Evolutionary conservation across 352 stramenopile species (phyloP), one percentile per base, ranked within the genome.

Genomic region (Phytophthora pseudosyringae): DNA sequence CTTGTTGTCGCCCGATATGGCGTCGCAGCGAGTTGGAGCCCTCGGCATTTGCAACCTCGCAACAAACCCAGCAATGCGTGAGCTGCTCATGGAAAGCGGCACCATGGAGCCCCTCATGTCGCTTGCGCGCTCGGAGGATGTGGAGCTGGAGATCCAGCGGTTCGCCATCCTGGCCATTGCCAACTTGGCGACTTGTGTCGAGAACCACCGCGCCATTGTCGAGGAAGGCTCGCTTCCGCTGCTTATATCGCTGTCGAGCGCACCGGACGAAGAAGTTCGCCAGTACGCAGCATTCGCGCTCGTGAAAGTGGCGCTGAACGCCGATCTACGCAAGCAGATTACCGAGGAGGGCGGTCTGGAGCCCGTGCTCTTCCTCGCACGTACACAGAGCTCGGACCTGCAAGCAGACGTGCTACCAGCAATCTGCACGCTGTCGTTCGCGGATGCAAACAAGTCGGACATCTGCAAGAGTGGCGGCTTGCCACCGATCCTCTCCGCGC

Each of bases 241-340:
- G 52, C 80, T 99, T 3, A 98, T 99, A 46, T 98, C 93, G 4
- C 85, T 99, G 7, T 98, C 91, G 3, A 98, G 95, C 63, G 96
- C 96, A 4, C 87, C 90, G 1, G 96, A 99, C 49, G 78, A 97
- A 51, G 86, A 98, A 57, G 90, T 99, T 46, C 85, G 95, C 1
- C 95, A 99, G 65, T 99, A 98, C 74, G 95, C 96, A 36, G 95
- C 96, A 1, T 98, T 97, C 58, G 94, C 96, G 26, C 75, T 99
- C 11, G 93, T 98, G 10, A 98, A 98, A 53, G 87, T 99, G n/a
- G 92, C 94, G 1, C 73, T 97, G 25, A 99, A 99, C 60, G 90
- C 92, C 1, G 91, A 99, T 61, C 73, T 99, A 38, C 89, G 94
- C 33, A 93, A 97, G 70, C 84, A 92, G 32, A 91, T 99, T 41